phyloP scores from a whole-genome alignment of 139 green algal genomes.

The Astrephomene gubernaculifera region DNA sequence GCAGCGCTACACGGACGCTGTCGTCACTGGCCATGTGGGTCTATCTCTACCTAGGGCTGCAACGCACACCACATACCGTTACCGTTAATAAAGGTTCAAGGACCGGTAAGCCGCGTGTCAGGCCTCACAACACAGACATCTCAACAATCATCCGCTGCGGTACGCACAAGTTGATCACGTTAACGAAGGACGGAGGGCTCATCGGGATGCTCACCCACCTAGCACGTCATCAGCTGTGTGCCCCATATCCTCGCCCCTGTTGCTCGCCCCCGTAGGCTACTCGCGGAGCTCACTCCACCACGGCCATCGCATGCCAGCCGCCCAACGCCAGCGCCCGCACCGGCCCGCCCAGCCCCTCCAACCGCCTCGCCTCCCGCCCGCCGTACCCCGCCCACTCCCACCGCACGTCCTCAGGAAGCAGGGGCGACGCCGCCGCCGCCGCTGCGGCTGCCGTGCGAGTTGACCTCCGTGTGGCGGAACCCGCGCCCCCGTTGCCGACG shows the following conservation, averaged over 20 bases:
- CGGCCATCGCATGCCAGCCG: constrained; percentile 63
- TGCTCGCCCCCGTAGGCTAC: not conserved
- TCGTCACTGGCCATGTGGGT: too few species aligned
- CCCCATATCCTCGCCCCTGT: not conserved
- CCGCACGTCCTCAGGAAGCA: constrained; percentile 31
- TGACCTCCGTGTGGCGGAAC: constrained; percentile 3
- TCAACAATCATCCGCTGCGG: not conserved
- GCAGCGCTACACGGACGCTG: too few species aligned
- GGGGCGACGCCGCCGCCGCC: not conserved
- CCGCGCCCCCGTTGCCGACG: not conserved
- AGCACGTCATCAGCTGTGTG: not conserved
- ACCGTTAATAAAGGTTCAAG: too few species aligned
- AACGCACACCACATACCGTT: too few species aligned
- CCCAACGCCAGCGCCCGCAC: constrained; percentile 56
- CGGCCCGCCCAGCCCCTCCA: constrained; percentile 51
- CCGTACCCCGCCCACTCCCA: constrained; percentile 64
- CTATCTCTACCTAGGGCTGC: too few species aligned
- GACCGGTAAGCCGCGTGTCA: too few species aligned
- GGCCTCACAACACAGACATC: not conserved
- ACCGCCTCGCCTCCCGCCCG: constrained; percentile 40
- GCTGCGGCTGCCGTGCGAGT: too few species aligned
- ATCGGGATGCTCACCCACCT: not conserved
- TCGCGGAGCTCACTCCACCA: constrained; percentile 6
- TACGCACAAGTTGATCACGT: not conserved
- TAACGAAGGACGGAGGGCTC: not conserved